Conservation (phyloP, 2,329 filamentous ascomycete genomes). For the Bimuria novae-zelandiae region DNA sequence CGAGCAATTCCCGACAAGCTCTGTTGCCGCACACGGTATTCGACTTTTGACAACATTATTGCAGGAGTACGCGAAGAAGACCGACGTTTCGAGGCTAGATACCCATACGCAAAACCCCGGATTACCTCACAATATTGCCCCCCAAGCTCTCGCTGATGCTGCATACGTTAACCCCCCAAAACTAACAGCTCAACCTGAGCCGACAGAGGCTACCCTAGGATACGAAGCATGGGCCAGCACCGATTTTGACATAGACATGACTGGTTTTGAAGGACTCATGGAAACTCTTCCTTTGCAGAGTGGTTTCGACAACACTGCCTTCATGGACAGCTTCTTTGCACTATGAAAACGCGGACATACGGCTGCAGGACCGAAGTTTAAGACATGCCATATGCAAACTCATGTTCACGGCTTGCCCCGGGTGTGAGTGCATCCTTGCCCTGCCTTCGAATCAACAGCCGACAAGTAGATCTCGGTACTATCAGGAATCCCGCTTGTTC, state of each 20-base stretch:
- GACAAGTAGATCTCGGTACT: background rate
- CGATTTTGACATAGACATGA: conserved; percentile 33
- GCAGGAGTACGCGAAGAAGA: conserved; percentile 30
- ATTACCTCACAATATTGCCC: conserved; percentile 16
- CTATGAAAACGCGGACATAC: background rate
- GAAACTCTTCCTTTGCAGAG: conserved; percentile 28
- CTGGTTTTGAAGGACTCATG: conserved; percentile 32
- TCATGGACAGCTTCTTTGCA: conserved; percentile 23
- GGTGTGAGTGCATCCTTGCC: too few relatives aligned
- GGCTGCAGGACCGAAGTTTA: background rate
- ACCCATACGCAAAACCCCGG: conserved; percentile 7
- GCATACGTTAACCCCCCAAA: conserved; percentile 4
- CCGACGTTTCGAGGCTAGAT: conserved; percentile 15
- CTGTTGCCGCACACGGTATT: conserved; percentile 46
- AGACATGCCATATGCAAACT: background rate
- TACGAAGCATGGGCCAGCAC: conserved; percentile 20
- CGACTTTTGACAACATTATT: conserved; percentile 46
- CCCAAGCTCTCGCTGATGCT: conserved; percentile 15
- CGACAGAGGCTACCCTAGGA: conserved; percentile 6
- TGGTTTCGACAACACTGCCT: conserved; percentile 27
- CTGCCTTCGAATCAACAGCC: background rate
- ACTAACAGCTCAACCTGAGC: conserved; percentile 3
- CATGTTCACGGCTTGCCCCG: too few relatives aligned
- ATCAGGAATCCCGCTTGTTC: too few relatives aligned
- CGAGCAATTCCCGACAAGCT: conserved; percentile 41